Conservation (phyloP, 177 flowering plant genomes). For the Viscum album region DNA sequence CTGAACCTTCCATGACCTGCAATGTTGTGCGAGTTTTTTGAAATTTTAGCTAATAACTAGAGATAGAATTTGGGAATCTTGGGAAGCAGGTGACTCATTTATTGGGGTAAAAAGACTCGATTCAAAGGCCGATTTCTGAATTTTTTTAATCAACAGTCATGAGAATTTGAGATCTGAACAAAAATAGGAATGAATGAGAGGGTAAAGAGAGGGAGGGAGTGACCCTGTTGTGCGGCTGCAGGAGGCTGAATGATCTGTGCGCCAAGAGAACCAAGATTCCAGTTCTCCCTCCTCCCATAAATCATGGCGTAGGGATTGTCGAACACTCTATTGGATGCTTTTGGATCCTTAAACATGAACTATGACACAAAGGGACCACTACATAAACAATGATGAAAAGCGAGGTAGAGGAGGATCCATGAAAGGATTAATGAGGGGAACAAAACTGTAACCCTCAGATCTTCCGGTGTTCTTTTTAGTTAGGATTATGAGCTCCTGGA, state of each 20-base stretch:
- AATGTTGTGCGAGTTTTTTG: background rate
- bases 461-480: conserved; percentile 50
- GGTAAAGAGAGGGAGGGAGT: background rate
- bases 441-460: conserved; percentile 63
- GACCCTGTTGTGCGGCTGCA: conserved; percentile 21
- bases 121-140: no score
- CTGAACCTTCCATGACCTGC: conserved; percentile 45
- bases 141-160: no score
- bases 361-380: conserved; percentile 5
- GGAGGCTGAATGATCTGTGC: conserved; percentile 39
- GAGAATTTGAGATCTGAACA: conserved; percentile 13
- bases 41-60: no score
- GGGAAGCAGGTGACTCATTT: no score
- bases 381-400: no score
- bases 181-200: conserved; percentile 19
- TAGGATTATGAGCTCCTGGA: conserved; percentile 50
- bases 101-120: background rate
- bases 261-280: conserved; percentile 65
- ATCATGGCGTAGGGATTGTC: conserved; percentile 52
- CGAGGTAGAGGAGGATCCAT: background rate
- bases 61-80: no score
- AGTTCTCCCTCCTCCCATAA: conserved; percentile 65
- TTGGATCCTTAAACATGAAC: conserved; percentile 69
- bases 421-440: background rate
- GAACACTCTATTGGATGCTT: conserved; percentile 53